Conservation (phyloP, 179 eudicot genomes). For the Beta macrorhiza region DNA sequence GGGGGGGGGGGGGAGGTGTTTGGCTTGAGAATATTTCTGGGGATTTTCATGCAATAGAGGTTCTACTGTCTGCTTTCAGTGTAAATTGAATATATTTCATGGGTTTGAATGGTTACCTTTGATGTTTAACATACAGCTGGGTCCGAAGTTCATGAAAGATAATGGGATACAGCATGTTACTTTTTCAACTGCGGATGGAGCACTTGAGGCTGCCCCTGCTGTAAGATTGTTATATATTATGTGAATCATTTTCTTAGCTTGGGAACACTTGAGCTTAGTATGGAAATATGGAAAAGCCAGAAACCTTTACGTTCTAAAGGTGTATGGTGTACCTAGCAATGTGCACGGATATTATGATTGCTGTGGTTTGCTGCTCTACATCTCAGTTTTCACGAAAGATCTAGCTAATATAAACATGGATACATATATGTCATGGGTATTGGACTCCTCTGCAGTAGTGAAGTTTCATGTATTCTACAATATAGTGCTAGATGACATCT, state of each 20-base stretch:
- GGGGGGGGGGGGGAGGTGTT: neutral
- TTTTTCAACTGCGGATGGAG: slow-evolving; percentile 97
- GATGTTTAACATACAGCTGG: slow-evolving; percentile 55
- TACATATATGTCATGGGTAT: neutral
- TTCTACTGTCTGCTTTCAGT: neutral
- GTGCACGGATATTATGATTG: neutral
- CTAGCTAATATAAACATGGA: neutral
- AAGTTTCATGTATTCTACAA: neutral
- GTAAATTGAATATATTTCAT: slow-evolving; percentile 3
- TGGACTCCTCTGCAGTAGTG: neutral
- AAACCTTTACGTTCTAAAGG: neutral
- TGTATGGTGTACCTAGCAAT: neutral
- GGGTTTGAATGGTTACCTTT: slow-evolving; percentile 1
- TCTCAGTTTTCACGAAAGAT: neutral
- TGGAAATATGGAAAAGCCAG: neutral
- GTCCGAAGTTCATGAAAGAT: slow-evolving; percentile 83
- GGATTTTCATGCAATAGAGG: neutral
- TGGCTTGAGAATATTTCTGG: neutral
- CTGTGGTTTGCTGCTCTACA: neutral
- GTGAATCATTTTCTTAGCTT: neutral
- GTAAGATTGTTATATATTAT: slow-evolving; percentile 39
- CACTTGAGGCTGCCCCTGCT: slow-evolving; percentile 99
- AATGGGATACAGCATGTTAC: slow-evolving; percentile 75
- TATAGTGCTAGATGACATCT: neutral
- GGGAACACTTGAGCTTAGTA: slow-evolving; percentile 1